Evolutionary conservation across 225 moss, liverwort and hornwort genomes (phyloP).

Genomic region (Pleurozium schreberi): DNA sequence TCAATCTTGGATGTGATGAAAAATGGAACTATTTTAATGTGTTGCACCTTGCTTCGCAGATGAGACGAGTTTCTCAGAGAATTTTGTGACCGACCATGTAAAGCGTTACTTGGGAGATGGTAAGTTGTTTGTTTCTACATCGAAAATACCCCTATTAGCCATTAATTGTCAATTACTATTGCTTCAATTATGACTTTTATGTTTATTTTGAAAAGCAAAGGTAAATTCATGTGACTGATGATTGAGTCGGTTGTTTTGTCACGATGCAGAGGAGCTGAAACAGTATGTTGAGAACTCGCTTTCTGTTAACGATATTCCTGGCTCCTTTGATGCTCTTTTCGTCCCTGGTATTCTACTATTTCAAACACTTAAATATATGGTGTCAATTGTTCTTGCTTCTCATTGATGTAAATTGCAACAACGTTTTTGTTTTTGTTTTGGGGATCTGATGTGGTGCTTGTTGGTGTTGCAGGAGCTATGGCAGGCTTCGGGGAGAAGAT

Average conservation of each 20-base stretch:
- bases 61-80: slow-evolving; percentile 20
- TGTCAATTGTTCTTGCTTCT: background rate
- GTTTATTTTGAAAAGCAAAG: background rate
- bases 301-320: slow-evolving; percentile 41
- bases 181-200: background rate
- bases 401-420: background rate
- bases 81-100: slow-evolving; percentile 35
- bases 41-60: slow-evolving; percentile 23
- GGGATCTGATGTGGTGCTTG: background rate
- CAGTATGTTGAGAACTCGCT: slow-evolving; percentile 40
- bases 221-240: background rate
- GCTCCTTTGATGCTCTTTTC: slow-evolving; percentile 48
- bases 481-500: slow-evolving; percentile 22
- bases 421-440: too few species aligned
- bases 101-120: slow-evolving; percentile 52
- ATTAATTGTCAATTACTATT: background rate
- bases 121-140: background rate
- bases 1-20: background rate
- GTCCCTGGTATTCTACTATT: slow-evolving; percentile 38
- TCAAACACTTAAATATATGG: background rate
- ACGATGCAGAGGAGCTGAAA: slow-evolving; percentile 44
- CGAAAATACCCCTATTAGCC: background rate
- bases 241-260: background rate
- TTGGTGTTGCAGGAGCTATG: slow-evolving; percentile 2
- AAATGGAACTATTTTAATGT: background rate